These are phyloP conservation scores for Taphrina wiesneri DNA, from an alignment of 1,139 yeast species.

Conservation along the genomic window DNA sequence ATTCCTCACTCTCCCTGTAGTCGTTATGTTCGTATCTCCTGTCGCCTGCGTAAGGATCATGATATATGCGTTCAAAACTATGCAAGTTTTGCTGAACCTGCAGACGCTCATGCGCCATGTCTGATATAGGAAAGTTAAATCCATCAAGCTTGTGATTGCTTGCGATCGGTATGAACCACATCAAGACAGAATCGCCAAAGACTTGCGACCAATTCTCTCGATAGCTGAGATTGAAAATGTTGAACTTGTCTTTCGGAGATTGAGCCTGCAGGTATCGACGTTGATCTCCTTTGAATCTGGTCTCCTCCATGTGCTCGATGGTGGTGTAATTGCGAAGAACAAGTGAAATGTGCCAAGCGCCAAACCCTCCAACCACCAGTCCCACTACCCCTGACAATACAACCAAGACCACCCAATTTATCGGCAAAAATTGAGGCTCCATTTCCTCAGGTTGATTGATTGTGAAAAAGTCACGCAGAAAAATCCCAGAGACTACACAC, in stretches of 20 bases:
- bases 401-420: slow-evolving; percentile 61
- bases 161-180: slow-evolving; percentile 72
- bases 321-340: slow-evolving; percentile 71
- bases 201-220: slow-evolving; percentile 62
- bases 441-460: slow-evolving; percentile 6
- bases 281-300: slow-evolving; percentile 50
- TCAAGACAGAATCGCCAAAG: slow-evolving; percentile 66
- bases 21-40: slow-evolving; percentile 9
- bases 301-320: slow-evolving; percentile 70
- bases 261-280: slow-evolving; percentile 43
- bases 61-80: slow-evolving; percentile 1
- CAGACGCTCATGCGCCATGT: slow-evolving; percentile 16
- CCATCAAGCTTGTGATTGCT: slow-evolving; percentile 7
- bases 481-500: slow-evolving; percentile 5
- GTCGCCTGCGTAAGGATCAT: background rate
- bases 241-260: slow-evolving; percentile 49
- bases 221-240: slow-evolving; percentile 74
- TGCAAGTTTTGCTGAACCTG: slow-evolving; percentile 16
- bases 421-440: slow-evolving; percentile 41
- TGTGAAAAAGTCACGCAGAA: slow-evolving; percentile 25
- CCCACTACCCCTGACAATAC: slow-evolving; percentile 63
- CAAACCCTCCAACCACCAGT: slow-evolving; percentile 62
- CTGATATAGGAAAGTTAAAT: slow-evolving; percentile 10
- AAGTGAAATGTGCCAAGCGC: slow-evolving; percentile 59
- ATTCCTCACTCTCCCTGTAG: slow-evolving; percentile 1